A percentile compares a stretch with the other conserved stretches of the same genome.
phyloP scores from a whole-genome alignment of 306 rosid species.

The Bauhinia variegata region DNA sequence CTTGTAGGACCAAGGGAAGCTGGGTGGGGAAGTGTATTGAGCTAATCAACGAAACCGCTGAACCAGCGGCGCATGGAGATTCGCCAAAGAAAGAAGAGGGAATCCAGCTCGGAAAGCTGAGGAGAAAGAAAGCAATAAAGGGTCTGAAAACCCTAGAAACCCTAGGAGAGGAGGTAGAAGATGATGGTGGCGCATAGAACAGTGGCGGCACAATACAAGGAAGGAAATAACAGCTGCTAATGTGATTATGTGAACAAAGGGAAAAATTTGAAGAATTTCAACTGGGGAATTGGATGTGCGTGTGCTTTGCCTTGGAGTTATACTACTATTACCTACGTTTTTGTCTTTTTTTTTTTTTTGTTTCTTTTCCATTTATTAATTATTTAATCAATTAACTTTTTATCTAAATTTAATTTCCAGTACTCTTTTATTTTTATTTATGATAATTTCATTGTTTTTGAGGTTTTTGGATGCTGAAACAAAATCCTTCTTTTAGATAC shows the following conservation, averaged over 20 bases:
- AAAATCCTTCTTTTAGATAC: no score
- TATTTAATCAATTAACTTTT: no score
- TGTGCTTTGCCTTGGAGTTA: conserved; percentile 11
- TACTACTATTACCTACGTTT: not conserved
- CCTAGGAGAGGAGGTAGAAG: conserved; percentile 48
- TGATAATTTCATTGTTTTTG: no score
- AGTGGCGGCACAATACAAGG: conserved; percentile 43
- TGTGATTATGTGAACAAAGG: conserved; percentile 37
- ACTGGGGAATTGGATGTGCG: conserved; percentile 15
- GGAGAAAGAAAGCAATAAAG: conserved; percentile 12
- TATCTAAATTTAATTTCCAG: no score
- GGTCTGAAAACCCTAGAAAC: conserved; percentile 47
- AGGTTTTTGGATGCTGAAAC: no score
- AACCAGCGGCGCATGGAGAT: conserved; percentile 85
- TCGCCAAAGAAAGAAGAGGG: conserved; percentile 55
- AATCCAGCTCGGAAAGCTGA: conserved; percentile 64
- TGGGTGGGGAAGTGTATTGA: not conserved
- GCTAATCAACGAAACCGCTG: conserved; percentile 80
- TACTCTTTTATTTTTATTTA: no score
- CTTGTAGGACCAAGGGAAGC: conserved; percentile 25
- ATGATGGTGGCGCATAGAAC: conserved; percentile 62
- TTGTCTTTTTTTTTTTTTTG: not conserved
- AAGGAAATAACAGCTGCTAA: conserved; percentile 30
- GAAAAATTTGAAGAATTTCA: not conserved
- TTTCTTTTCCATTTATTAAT: no score